A percentile compares a stretch with the other conserved stretches of the same genome.
Evolutionary conservation across 1,139 yeast genomes (phyloP).

Genomic region (Pichia sp.): DNA sequence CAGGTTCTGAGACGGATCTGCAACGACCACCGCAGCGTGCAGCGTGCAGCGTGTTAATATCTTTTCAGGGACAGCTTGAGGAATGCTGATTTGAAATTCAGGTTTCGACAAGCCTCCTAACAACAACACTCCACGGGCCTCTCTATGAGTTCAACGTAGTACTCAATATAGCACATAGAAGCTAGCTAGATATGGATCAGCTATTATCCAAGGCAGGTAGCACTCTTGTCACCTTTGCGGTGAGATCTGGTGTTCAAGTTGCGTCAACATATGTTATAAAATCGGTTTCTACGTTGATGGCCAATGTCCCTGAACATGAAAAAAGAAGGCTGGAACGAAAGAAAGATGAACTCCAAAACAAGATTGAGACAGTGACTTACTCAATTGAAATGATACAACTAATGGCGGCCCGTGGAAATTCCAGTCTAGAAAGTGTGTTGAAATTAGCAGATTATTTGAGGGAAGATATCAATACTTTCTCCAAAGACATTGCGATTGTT

Average conservation of each 20-base stretch:
- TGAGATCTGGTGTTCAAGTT: conserved; percentile 66
- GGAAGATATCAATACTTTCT: conserved; percentile 54
- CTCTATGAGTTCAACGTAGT: too few species aligned
- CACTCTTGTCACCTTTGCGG: conserved; percentile 76
- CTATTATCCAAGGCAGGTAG: conserved; percentile 46
- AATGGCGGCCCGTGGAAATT: conserved; percentile 67
- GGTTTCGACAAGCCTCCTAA: too few species aligned
- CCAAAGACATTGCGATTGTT: conserved; percentile 37
- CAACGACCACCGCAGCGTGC: too few species aligned
- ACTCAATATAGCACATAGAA: too few species aligned
- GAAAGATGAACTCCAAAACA: conserved; percentile 44
- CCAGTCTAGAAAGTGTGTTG: conserved; percentile 52
- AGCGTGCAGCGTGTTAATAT: too few species aligned
- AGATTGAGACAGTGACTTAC: conserved; percentile 56
- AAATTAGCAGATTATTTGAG: conserved; percentile 51
- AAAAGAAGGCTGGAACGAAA: conserved; percentile 37
- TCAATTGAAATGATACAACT: conserved; percentile 67
- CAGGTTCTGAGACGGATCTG: too few species aligned
- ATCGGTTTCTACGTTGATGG: conserved; percentile 53
- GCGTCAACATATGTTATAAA: conserved; percentile 74
- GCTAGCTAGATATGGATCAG: conserved; percentile 24
- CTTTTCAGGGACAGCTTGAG: too few species aligned
- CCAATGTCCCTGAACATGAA: conserved; percentile 54
- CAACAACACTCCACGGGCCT: too few species aligned
- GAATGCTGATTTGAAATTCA: too few species aligned